Evolutionary conservation across 306 rosid species (phyloP).

Genomic region (Myrica gale): DNA sequence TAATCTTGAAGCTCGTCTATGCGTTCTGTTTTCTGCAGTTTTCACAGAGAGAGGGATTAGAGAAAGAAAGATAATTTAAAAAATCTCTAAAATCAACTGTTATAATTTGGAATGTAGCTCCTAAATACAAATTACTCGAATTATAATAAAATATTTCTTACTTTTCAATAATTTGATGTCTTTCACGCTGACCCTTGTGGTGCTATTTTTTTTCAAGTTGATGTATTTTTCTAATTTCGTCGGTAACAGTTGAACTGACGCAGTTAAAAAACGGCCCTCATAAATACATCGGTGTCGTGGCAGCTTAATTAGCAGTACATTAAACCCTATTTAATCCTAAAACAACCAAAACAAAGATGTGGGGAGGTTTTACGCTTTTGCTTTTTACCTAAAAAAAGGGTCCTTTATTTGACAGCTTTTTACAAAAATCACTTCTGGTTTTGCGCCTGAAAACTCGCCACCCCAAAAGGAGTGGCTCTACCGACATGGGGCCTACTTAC

Average conservation of each 20-base stretch:
- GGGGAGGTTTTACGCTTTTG: not conserved
- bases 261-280: not conserved
- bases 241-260: not conserved
- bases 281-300: not conserved
- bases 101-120: too few relatives aligned
- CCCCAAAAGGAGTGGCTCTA: not conserved
- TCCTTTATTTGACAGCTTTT: not conserved
- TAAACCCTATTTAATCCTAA: not conserved
- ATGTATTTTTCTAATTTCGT: too few relatives aligned
- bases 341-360: too few relatives aligned
- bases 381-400: not conserved
- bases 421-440: not conserved
- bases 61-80: too few relatives aligned
- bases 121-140: too few relatives aligned
- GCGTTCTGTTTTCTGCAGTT: not conserved
- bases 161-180: too few relatives aligned
- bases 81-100: too few relatives aligned
- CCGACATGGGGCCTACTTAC: not conserved
- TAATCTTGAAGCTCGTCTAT: not conserved
- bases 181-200: too few relatives aligned
- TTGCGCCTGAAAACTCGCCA: slow-evolving; percentile 34
- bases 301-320: not conserved
- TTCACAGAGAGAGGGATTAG: not conserved
- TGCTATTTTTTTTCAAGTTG: too few relatives aligned
- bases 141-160: too few relatives aligned